Base-by-base conservation (phyloP, 805 yeast species). In the Zygotorulaspora florentina region DNA sequence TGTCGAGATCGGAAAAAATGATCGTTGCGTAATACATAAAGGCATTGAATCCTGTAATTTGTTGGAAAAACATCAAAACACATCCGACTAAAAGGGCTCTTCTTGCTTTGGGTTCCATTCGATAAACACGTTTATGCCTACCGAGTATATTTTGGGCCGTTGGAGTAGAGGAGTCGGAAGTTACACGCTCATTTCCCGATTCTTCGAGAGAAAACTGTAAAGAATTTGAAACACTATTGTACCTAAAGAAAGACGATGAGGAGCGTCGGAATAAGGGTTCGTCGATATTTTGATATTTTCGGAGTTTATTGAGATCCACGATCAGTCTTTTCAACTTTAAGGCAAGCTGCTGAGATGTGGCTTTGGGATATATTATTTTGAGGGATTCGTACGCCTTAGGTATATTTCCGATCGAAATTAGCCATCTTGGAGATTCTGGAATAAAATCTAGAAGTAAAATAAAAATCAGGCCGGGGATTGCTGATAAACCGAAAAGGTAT, bases 1-100 rank as follows among this genome's bases (percentile, higher is more conserved):
- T 65, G 3, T 81, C 79, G 16, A 77, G 71, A 16, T 74, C 70
- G 43, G 72, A 60, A 68, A 80, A 79, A 38, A 80, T 72, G 11
- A 81, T 70, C 8, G 83, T 76, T 5, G 81, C 77, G 55, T 79
- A 80, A 62, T 79, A 80, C 75, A 80, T 77, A 56, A 80, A 78
- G 34, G 81, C 79, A 64, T 79, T 79, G 58, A 78, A 75, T 44
- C 85, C 85, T n/a, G 79, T 72, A 41, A 74, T 68, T 61, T 80
- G 85, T 57, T 80, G 85, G 51, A 77, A 71, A 50, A 77, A 69
- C 71, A 79, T 68, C 35, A 80, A 61, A 15, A 75, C 74, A 52
- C 78, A 73, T 3, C 81, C 71, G 9, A 80, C 75, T 37, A 73
- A 50, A 5, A 72, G 52, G 0, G 76, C 76, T 41, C 71, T 61